phyloP scores from a whole-genome alignment of 1,139 yeast species.

The Lodderomyces margitis region DNA sequence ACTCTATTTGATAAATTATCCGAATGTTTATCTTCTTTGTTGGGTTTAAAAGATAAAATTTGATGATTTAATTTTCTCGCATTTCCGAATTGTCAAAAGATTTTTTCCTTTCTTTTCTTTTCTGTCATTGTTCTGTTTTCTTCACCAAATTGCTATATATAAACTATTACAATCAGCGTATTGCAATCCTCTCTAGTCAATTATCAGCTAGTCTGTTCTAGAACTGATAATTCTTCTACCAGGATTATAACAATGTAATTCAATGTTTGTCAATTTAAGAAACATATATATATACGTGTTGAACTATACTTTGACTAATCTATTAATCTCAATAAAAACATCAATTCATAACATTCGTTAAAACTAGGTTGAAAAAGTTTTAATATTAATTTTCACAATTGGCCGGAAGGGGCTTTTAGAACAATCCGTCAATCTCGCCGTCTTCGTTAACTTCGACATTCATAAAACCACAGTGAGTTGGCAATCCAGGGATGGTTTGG shows the following conservation, averaged over 20 bases:
- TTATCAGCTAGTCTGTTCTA: too few relatives aligned
- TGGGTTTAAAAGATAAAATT: conserved; percentile 1
- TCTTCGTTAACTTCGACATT: conserved; percentile 91
- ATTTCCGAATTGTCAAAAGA: not conserved
- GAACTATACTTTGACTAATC: conserved; percentile 7
- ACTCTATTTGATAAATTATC: not conserved
- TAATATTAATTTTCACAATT: not conserved
- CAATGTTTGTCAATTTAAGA: not conserved
- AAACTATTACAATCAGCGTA: too few relatives aligned
- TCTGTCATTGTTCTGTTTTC: too few relatives aligned
- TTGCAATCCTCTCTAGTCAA: too few relatives aligned
- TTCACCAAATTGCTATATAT: too few relatives aligned
- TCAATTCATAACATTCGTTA: conserved; percentile 13
- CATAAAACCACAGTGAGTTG: conserved; percentile 96
- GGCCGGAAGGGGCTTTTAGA: conserved; percentile 38
- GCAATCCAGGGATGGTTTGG: conserved; percentile 96
- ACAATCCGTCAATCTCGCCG: conserved; percentile 94
- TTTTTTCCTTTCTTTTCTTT: not conserved
- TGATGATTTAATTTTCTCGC: conserved; percentile 1
- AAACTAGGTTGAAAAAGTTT: conserved; percentile 14
- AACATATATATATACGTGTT: conserved; percentile 7
- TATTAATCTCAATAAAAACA: conserved; percentile 5
- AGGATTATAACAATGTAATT: too few relatives aligned
- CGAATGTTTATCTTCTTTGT: not conserved
- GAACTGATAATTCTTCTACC: too few relatives aligned